Evolutionary conservation across 768 basidiomycete genomes (phyloP).

Genomic region (Auricularia heimuer): DNA sequence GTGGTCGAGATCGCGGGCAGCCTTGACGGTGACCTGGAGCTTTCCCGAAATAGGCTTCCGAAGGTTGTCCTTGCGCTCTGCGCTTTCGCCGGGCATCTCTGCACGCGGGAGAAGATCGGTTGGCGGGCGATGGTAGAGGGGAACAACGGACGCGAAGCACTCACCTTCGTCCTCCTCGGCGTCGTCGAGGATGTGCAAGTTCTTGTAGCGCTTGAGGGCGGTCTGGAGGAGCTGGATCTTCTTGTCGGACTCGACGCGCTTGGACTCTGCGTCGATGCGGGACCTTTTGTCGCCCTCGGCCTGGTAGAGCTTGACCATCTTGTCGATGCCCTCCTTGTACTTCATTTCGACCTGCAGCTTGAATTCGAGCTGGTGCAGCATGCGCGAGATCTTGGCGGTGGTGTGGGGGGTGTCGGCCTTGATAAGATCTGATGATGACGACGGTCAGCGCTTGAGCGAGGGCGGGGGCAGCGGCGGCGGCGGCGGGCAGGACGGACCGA

Average conservation of each 20-base stretch:
- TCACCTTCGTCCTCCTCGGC: slow-evolving; percentile 63
- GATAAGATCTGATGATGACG: slow-evolving; percentile 59
- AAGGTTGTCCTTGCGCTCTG: slow-evolving; percentile 85
- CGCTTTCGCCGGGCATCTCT: slow-evolving; percentile 52
- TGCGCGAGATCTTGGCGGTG: slow-evolving; percentile 89
- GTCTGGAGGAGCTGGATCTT: slow-evolving; percentile 90
- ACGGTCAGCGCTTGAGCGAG: background rate
- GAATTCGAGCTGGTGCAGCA: slow-evolving; percentile 99
- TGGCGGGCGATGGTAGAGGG: background rate
- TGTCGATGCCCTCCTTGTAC: slow-evolving; percentile 96
- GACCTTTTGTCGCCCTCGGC: slow-evolving; percentile 97
- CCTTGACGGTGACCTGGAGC: slow-evolving; percentile 77
- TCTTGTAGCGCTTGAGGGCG: slow-evolving; percentile 94
- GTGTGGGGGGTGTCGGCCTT: slow-evolving; percentile 96
- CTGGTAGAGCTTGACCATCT: slow-evolving; percentile 95
- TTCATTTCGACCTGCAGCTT: slow-evolving; percentile 97
- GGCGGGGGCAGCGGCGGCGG: background rate
- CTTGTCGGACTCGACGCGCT: slow-evolving; percentile 89
- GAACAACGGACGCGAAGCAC: background rate
- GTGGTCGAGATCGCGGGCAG: slow-evolving; percentile 91
- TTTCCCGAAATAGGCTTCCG: slow-evolving; percentile 93
- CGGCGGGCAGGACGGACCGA: slow-evolving; percentile 24
- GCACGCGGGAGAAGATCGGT: background rate
- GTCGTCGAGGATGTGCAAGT: slow-evolving; percentile 85
- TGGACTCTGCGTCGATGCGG: slow-evolving; percentile 84